These are phyloP conservation scores for Yarrowia yakushimensis DNA, from an alignment of 805 yeast genomes.

Conservation along the genomic window DNA sequence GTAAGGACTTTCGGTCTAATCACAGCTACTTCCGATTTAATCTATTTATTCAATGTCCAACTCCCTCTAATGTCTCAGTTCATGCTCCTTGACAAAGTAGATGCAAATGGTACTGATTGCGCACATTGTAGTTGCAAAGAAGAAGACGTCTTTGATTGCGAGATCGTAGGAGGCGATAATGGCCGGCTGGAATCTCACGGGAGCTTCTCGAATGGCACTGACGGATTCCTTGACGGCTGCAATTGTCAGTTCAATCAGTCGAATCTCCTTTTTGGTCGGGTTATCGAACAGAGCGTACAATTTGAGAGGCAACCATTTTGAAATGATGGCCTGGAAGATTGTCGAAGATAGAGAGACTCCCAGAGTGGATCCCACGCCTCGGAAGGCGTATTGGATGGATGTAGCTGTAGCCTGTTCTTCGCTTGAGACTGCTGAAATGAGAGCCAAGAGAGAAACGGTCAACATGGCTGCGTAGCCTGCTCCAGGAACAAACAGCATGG, in stretches of 20 bases:
- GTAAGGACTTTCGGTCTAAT: neutral
- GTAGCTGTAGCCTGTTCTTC: slow-evolving; percentile 80
- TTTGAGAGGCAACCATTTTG: slow-evolving; percentile 31
- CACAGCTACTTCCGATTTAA: neutral
- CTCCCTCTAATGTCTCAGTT: neutral
- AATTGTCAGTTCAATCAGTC: slow-evolving; percentile 28
- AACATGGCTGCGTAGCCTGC: slow-evolving; percentile 63
- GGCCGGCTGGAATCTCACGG: slow-evolving; percentile 43
- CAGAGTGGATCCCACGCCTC: slow-evolving; percentile 81
- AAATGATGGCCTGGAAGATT: slow-evolving; percentile 53
- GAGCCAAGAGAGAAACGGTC: slow-evolving; percentile 67
- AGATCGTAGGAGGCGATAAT: slow-evolving; percentile 45
- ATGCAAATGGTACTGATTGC: slow-evolving; percentile 12
- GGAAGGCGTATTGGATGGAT: slow-evolving; percentile 82
- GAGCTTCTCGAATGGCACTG: slow-evolving; percentile 49
- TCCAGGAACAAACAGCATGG: slow-evolving; percentile 53
- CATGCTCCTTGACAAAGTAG: slow-evolving; percentile 21
- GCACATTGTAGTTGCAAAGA: slow-evolving; percentile 38
- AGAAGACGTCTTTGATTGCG: slow-evolving; percentile 51
- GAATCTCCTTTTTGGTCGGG: neutral
- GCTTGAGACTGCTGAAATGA: slow-evolving; percentile 70
- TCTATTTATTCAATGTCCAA: neutral
- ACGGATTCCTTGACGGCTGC: slow-evolving; percentile 49
- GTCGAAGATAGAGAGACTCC: slow-evolving; percentile 73
- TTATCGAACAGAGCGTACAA: slow-evolving; percentile 5